Conservation (phyloP, 2,329 filamentous ascomycete species). For the Orbilia quercus region DNA sequence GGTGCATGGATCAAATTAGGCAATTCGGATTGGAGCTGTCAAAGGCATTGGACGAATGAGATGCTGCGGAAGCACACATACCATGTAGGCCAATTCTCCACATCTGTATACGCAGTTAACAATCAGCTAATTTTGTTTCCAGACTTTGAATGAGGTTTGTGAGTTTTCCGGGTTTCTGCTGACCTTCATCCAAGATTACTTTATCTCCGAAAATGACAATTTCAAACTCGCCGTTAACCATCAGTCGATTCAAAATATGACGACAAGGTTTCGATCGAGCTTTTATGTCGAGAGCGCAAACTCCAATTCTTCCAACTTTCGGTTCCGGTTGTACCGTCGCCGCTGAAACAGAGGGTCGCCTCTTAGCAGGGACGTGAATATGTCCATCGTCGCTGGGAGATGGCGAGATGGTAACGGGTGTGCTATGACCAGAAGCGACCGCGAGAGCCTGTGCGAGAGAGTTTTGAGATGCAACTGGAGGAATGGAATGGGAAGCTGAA, state of each 20-base stretch:
- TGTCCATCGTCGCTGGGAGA: slow-evolving; percentile 51
- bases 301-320: slow-evolving; percentile 77
- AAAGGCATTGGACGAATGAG: slow-evolving; percentile 27
- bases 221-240: slow-evolving; percentile 91
- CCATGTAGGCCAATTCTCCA: slow-evolving; percentile 96
- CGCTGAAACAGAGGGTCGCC: slow-evolving; percentile 52
- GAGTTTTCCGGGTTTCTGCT: slow-evolving; percentile 58
- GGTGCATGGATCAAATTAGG: slow-evolving; percentile 58
- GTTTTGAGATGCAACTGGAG: slow-evolving; percentile 50
- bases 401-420: slow-evolving; percentile 41
- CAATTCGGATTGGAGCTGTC: slow-evolving; percentile 25
- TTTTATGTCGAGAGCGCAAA: slow-evolving; percentile 95
- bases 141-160: slow-evolving; percentile 6
- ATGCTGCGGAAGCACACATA: slow-evolving; percentile 62
- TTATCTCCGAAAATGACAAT: slow-evolving; percentile 99
- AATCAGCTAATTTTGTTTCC: slow-evolving; percentile 36
- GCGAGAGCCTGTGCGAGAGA: slow-evolving; percentile 37
- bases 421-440: slow-evolving; percentile 31
- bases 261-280: slow-evolving; percentile 95
- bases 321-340: slow-evolving; percentile 30
- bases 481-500: slow-evolving; percentile 10
- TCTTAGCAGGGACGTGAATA: slow-evolving; percentile 22
- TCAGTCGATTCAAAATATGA: slow-evolving; percentile 92
- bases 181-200: slow-evolving; percentile 91
- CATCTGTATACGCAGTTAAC: slow-evolving; percentile 67